Conservation (phyloP, 148 eudicot genomes). For the Linanthus parryae region DNA sequence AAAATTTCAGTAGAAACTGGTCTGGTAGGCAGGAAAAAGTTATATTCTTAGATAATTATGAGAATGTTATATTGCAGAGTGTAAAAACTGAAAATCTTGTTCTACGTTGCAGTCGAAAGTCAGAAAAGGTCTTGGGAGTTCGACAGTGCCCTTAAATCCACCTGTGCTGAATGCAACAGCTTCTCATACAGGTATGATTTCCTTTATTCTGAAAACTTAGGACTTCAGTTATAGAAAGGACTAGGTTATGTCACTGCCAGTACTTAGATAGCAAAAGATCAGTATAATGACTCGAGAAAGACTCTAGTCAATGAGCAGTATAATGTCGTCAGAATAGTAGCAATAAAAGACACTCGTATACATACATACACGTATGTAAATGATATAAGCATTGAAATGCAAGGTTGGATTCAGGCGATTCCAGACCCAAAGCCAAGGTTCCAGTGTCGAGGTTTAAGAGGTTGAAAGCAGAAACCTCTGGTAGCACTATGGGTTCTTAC, state of each 20-base stretch:
- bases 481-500: too few species aligned
- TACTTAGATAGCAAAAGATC: neutral
- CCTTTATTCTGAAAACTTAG: too few species aligned
- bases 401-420: too few species aligned
- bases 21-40: too few species aligned
- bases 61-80: too few species aligned
- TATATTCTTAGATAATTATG: neutral
- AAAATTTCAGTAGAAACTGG: neutral
- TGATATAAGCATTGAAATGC: neutral
- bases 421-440: too few species aligned
- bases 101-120: conserved; percentile 33
- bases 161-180: conserved; percentile 14
- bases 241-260: neutral
- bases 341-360: neutral
- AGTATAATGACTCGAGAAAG: too few species aligned
- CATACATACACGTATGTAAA: too few species aligned
- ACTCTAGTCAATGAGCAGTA: too few species aligned
- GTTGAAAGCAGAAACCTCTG: too few species aligned
- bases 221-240: neutral
- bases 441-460: too few species aligned
- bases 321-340: neutral
- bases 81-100: neutral
- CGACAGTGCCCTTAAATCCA: conserved; percentile 25
- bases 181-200: conserved; percentile 38
- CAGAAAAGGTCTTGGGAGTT: conserved; percentile 34